phyloP scores from a whole-genome alignment of 768 basidiomycete species.

The Myochromella boudieri region DNA sequence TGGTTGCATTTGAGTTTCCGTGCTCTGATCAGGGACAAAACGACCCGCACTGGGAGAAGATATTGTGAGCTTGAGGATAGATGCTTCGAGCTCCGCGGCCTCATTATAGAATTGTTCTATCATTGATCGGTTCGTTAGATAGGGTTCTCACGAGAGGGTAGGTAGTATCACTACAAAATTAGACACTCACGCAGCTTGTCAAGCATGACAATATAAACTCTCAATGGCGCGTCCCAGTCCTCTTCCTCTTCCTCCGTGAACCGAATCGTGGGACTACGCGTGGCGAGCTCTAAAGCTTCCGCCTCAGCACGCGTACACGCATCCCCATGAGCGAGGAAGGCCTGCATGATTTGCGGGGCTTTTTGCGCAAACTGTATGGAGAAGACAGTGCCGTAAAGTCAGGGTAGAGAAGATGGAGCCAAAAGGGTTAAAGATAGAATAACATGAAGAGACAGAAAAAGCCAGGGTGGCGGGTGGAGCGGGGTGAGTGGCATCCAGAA shows the following conservation, averaged over 20 bases:
- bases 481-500: too few relatives aligned
- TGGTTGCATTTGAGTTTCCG: background rate
- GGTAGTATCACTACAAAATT: too few relatives aligned
- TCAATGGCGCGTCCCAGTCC: constrained; percentile 40
- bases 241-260: constrained; percentile 19
- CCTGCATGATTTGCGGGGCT: constrained; percentile 49
- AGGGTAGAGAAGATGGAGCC: background rate
- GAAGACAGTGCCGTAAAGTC: background rate
- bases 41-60: background rate
- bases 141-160: too few relatives aligned
- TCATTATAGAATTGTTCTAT: constrained; percentile 25
- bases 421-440: too few relatives aligned
- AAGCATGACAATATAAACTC: constrained; percentile 41
- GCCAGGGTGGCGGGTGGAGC: too few relatives aligned
- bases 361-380: constrained; percentile 36
- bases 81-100: constrained; percentile 22
- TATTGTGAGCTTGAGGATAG: constrained; percentile 24
- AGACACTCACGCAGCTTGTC: constrained; percentile 37
- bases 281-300: constrained; percentile 44
- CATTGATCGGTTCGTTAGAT: too few relatives aligned
- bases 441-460: too few relatives aligned
- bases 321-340: constrained; percentile 47
- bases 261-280: too few relatives aligned
- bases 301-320: constrained; percentile 38
- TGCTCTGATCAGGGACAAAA: background rate